phyloP scores from a whole-genome alignment of 2,329 filamentous ascomycete species.

The Cadophora malorum region DNA sequence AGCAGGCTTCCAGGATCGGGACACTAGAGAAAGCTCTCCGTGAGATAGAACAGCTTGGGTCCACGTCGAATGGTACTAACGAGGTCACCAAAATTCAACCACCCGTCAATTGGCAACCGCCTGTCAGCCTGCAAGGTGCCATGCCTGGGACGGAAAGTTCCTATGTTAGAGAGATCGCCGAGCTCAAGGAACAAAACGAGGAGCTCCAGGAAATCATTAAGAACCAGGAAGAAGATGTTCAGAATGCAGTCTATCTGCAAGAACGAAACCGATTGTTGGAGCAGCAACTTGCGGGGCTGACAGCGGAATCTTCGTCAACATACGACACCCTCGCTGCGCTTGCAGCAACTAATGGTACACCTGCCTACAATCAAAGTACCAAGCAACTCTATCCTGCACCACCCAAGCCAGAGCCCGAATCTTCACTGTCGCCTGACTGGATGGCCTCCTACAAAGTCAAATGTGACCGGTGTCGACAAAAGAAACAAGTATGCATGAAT shows the following conservation, averaged over 20 bases:
- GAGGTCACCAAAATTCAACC: too few relatives aligned
- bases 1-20: slow-evolving; percentile 7
- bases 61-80: background rate
- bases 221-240: slow-evolving; percentile 4
- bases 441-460: background rate
- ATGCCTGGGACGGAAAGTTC: background rate
- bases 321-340: slow-evolving; percentile 4
- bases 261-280: slow-evolving; percentile 4
- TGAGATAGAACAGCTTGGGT: background rate
- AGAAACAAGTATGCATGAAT: background rate
- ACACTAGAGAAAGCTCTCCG: slow-evolving; percentile 3
- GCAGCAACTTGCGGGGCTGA: slow-evolving; percentile 7
- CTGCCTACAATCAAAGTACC: background rate
- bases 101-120: too few relatives aligned
- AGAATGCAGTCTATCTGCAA: background rate
- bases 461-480: background rate
- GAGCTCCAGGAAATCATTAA: slow-evolving; percentile 13
- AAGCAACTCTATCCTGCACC: background rate
- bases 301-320: background rate
- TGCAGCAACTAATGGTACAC: background rate
- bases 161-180: background rate
- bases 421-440: background rate
- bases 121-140: background rate
- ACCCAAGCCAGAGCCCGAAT: background rate
- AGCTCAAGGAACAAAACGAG: slow-evolving; percentile 18